Base-by-base conservation (phyloP, 306 rosid species). In the Trifolium subterraneum region DNA sequence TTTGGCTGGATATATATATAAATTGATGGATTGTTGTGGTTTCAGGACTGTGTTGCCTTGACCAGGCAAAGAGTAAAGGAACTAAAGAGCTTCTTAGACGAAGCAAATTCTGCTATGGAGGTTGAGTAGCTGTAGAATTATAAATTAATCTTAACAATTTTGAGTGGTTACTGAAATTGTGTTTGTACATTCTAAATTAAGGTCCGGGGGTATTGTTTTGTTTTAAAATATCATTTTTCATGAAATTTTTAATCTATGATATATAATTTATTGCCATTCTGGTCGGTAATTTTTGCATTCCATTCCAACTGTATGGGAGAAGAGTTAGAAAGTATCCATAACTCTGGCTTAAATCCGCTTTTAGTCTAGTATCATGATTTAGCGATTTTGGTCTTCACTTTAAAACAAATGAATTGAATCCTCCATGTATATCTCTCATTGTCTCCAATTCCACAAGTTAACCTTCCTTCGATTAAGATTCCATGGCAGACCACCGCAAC, bases 41-140 rank as follows among this genome's bases (percentile, higher is more conserved):
- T 91, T 80, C 90, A 91, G 98, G 93, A 91, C 65, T 91, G 96
- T 72, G 85, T 86, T 27, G 97, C 92, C 8, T 75, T 89, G 83
- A 86, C 94, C 7, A 74, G 94, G 82, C 93, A 88, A 73, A 86
- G 98, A 83, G 86, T 82, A 71, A 83, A 81, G 82, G 98, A 89
- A 76, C 88, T 93, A 27, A 87, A 77, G 73, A 63, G 27, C 44
- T 75, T 88, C 67, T 86, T 91, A 72, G 90, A 87, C 25, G 85
- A 91, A 81, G 90, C 84, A 64, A 76, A 74, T 74, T 85, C 90
- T 71, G 65, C 78, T 47, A 84, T 81, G 94, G 94, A 91, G 73
- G 81, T 81, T 75, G 90, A 90, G 76, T 87, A n/a, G n/a, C n/a
- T n/a, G n/a, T n/a, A 90, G 89, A 61, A 73, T 76, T 61, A 60